A percentile compares a stretch with the other conserved stretches of the same genome.
Conservation (phyloP, 495 filamentous ascomycete species). For the Penicillium samsonianum region DNA sequence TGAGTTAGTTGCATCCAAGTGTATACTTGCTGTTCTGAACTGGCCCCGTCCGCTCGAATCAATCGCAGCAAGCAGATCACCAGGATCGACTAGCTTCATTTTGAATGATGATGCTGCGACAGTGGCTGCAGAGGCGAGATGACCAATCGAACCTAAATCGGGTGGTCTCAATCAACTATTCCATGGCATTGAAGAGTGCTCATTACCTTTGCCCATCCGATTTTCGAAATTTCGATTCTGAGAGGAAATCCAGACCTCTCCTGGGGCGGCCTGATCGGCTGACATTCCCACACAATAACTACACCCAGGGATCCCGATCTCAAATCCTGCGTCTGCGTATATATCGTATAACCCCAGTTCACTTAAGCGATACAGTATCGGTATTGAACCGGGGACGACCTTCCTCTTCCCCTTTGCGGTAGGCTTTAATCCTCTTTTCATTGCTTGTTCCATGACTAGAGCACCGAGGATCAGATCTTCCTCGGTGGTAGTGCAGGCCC, state of each 20-base stretch:
- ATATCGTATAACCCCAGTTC: conserved; percentile 37
- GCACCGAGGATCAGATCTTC: conserved; percentile 48
- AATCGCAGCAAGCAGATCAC: conserved; percentile 28
- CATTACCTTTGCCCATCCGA: conserved; percentile 48
- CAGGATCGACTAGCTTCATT: conserved; percentile 40
- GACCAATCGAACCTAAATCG: conserved; percentile 41
- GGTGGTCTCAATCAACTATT: not conserved
- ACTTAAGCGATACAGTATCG: conserved; percentile 38
- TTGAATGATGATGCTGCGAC: conserved; percentile 45
- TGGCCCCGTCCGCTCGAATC: conserved; percentile 20
- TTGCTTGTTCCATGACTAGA: conserved; percentile 39
- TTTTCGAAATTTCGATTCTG: conserved; percentile 53
- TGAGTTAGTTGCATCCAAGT: not conserved
- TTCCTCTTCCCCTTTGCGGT: conserved; percentile 35
- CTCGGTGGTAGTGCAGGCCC: conserved; percentile 51
- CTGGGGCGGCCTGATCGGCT: conserved; percentile 40
- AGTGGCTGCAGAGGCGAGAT: conserved; percentile 42
- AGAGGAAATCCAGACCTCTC: conserved; percentile 47
- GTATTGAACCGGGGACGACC: conserved; percentile 42
- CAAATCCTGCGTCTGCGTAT: conserved; percentile 44
- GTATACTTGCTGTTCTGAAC: not conserved
- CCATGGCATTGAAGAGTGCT: not conserved
- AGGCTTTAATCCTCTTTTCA: conserved; percentile 34
- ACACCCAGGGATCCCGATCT: conserved; percentile 45
- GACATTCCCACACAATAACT: conserved; percentile 51